phyloP scores from a whole-genome alignment of 1,284 basidiomycete species.

The Athelia psychrophila region DNA sequence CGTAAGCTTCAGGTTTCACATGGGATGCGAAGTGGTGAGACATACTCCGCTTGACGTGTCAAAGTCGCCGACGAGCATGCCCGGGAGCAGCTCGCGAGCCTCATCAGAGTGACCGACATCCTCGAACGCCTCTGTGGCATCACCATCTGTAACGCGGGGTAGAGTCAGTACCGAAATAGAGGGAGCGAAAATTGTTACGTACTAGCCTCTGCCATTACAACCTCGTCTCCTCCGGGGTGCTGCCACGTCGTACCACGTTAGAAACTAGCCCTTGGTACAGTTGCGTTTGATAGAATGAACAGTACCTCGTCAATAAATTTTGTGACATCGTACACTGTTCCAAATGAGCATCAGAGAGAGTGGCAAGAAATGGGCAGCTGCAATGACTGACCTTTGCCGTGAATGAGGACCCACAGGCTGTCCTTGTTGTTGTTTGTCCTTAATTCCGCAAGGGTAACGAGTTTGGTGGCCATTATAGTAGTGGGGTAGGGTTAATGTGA shows the following conservation, averaged over 20 bases:
- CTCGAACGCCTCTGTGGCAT: conserved; percentile 98
- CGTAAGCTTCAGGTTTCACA: conserved; percentile 8
- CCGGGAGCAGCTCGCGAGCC: conserved; percentile 84
- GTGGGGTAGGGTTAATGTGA: conserved; percentile 21
- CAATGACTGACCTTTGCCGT: conserved; percentile 69
- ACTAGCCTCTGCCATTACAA: conserved; percentile 91
- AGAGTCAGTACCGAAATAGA: conserved; percentile 3
- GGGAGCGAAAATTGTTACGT: conserved; percentile 32
- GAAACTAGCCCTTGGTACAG: conserved; percentile 1
- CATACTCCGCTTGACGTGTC: conserved; percentile 61
- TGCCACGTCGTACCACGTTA: conserved; percentile 31
- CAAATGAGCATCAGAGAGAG: conserved; percentile 30
- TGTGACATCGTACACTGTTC: conserved; percentile 90
- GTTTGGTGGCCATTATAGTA: conserved; percentile 28
- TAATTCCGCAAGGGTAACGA: conserved; percentile 13
- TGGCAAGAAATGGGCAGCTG: conserved; percentile 29
- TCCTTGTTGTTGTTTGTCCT: conserved; percentile 42
- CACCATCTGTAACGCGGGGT: conserved; percentile 62
- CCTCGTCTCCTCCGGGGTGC: conserved; percentile 99
- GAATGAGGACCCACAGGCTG: conserved; percentile 76
- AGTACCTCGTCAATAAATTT: conserved; percentile 95
- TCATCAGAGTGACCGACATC: conserved; percentile 99
- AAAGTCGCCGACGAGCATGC: conserved; percentile 78
- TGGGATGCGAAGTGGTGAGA: conserved; percentile 14
- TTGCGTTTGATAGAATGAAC: conserved; percentile 14